phyloP scores from a whole-genome alignment of 371 early-diverging fungal species.

The Apophysomyces elegans region DNA sequence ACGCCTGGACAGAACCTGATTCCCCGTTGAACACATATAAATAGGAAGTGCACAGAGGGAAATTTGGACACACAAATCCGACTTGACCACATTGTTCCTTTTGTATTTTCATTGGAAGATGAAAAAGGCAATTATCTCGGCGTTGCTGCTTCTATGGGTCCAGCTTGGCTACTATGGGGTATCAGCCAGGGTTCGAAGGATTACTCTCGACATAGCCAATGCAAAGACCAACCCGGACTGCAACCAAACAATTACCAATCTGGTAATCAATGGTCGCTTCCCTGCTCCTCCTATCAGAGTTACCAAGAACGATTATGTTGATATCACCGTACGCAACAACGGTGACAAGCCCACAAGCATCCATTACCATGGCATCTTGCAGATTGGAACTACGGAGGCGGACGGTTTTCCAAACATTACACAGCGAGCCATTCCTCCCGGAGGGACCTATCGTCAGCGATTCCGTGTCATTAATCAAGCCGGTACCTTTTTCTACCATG shows the following conservation, averaged over 20 bases:
- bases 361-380: constrained; percentile 43
- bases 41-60: not conserved
- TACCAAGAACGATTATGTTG: constrained; percentile 35
- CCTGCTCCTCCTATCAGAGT: constrained; percentile 49
- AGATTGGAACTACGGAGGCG: constrained; percentile 28
- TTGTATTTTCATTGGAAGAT: not conserved
- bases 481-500: constrained; percentile 46
- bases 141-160: not conserved
- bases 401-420: constrained; percentile 44
- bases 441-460: constrained; percentile 22
- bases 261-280: constrained; percentile 43
- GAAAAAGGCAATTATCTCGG: not conserved
- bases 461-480: constrained; percentile 33
- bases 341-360: constrained; percentile 14
- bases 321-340: constrained; percentile 38
- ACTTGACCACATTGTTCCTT: not conserved
- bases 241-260: constrained; percentile 8
- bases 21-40: not conserved
- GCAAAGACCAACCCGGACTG: constrained; percentile 36
- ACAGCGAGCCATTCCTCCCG: constrained; percentile 36
- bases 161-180: constrained; percentile 3
- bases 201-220: constrained; percentile 19
- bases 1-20: not conserved
- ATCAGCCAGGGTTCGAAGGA: constrained; percentile 14
- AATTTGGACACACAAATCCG: too few species aligned